phyloP scores from a whole-genome alignment of 176 grass and related monocot species.

The Saccharum spontaneum region DNA sequence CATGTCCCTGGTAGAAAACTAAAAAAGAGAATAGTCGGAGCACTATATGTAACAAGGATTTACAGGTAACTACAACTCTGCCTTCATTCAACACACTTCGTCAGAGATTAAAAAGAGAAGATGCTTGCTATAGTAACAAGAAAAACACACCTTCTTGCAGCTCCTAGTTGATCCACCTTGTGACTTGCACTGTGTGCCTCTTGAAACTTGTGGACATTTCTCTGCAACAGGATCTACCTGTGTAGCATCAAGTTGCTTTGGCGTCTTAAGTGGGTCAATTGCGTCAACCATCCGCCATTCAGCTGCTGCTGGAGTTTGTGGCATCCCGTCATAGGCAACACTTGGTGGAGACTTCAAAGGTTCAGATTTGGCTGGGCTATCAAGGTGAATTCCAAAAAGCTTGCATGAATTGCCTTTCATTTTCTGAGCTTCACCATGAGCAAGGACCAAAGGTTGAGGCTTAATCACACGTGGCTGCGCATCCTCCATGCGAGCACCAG shows the following conservation, averaged over 20 bases:
- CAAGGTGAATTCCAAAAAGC: constrained; percentile 71
- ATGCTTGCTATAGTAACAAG: constrained; percentile 5
- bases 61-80: not conserved
- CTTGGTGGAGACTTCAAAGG: constrained; percentile 40
- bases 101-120: constrained; percentile 9
- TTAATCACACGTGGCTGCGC: constrained; percentile 31
- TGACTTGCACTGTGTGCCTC: constrained; percentile 50
- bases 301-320: constrained; percentile 20
- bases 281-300: constrained; percentile 26
- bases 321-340: constrained; percentile 32
- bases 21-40: not conserved
- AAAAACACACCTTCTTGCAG: constrained; percentile 80
- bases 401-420: constrained; percentile 54
- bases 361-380: constrained; percentile 45
- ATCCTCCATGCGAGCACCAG: constrained; percentile 38
- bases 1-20: not conserved
- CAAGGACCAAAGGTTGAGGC: constrained; percentile 52
- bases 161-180: constrained; percentile 68
- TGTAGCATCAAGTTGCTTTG: constrained; percentile 32
- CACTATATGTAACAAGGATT: not conserved
- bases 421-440: constrained; percentile 52
- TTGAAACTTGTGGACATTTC: constrained; percentile 45
- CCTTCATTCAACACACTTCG: not conserved
- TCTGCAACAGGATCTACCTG: constrained; percentile 39
- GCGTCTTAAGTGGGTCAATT: constrained; percentile 35